Evolutionary conservation across 208 protist genomes (phyloP).

Genomic region (Wallacemonas sp.): DNA sequence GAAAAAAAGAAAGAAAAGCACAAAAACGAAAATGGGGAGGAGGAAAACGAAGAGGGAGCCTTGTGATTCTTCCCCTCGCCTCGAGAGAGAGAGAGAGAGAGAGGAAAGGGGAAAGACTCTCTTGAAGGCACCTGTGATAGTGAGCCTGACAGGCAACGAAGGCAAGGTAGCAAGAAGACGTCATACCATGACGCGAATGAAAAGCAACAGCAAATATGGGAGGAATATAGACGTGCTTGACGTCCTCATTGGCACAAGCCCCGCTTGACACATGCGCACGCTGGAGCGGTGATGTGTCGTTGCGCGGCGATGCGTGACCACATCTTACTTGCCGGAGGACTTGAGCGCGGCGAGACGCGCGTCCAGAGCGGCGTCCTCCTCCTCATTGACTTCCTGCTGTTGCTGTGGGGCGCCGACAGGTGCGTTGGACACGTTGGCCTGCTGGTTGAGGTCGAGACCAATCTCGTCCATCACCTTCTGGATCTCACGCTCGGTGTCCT

Average conservation of each 20-base stretch:
- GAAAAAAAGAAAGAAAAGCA: slow-evolving; percentile 14
- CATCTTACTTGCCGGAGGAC: slow-evolving; percentile 67
- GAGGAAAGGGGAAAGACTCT: too few species aligned
- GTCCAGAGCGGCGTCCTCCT: slow-evolving; percentile 84
- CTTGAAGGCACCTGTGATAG: too few species aligned
- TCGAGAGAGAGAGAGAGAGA: too few species aligned
- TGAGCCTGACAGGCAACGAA: too few species aligned
- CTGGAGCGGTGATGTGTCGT: background rate
- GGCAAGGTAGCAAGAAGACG: too few species aligned
- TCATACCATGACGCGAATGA: too few species aligned
- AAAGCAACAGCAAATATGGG: too few species aligned
- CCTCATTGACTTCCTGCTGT: slow-evolving; percentile 38
- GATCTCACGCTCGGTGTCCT: slow-evolving; percentile 89
- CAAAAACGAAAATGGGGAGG: background rate
- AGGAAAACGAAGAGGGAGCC: background rate
- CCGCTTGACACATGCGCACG: too few species aligned
- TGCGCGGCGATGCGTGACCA: background rate
- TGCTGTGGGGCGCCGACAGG: slow-evolving; percentile 26
- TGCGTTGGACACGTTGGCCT: slow-evolving; percentile 64
- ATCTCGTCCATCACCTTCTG: slow-evolving; percentile 92
- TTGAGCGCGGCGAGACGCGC: slow-evolving; percentile 80
- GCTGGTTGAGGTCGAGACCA: slow-evolving; percentile 85
- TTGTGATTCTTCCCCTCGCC: too few species aligned
- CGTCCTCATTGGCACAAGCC: too few species aligned
- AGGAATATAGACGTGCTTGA: too few species aligned